These are phyloP conservation scores for Myxozyma monticola DNA, from an alignment of 805 yeast species.

Conservation along the genomic window DNA sequence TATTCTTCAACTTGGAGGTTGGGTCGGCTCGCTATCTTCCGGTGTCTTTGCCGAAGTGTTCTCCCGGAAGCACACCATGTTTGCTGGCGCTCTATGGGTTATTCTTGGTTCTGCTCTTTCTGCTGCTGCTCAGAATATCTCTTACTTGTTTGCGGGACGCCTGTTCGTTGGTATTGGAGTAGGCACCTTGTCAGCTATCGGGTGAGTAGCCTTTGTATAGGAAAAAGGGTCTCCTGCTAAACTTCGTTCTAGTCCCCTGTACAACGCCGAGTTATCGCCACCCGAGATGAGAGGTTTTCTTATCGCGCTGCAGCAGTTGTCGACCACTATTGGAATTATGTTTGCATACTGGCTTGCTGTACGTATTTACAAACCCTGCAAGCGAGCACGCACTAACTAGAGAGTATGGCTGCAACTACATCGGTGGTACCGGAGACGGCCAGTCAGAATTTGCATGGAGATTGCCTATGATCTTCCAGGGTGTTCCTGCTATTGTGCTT, in stretches of 20 bases:
- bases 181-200: slow-evolving; percentile 52
- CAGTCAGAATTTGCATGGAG: slow-evolving; percentile 42
- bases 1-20: slow-evolving; percentile 27
- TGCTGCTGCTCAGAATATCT: slow-evolving; percentile 1
- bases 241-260: too few species aligned
- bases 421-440: slow-evolving; percentile 39
- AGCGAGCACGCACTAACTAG: too few species aligned
- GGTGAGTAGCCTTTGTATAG: too few species aligned
- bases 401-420: slow-evolving; percentile 37
- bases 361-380: too few species aligned
- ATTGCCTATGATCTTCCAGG: slow-evolving; percentile 51
- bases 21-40: slow-evolving; percentile 25
- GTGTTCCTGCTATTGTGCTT: slow-evolving; percentile 50
- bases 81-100: slow-evolving; percentile 40
- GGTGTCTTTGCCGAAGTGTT: slow-evolving; percentile 25
- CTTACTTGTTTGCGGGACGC: slow-evolving; percentile 49
- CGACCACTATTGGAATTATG: slow-evolving; percentile 39
- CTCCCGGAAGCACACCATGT: slow-evolving; percentile 25
- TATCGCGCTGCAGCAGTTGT: slow-evolving; percentile 32
- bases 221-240: too few species aligned
- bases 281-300: slow-evolving; percentile 34
- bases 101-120: slow-evolving; percentile 40
- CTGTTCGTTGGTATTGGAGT: slow-evolving; percentile 54
- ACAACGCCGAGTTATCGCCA: slow-evolving; percentile 34
- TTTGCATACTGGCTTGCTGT: slow-evolving; percentile 39